Base-by-base conservation (phyloP, 306 rosid genomes). In the Erythrophleum fordii region DNA sequence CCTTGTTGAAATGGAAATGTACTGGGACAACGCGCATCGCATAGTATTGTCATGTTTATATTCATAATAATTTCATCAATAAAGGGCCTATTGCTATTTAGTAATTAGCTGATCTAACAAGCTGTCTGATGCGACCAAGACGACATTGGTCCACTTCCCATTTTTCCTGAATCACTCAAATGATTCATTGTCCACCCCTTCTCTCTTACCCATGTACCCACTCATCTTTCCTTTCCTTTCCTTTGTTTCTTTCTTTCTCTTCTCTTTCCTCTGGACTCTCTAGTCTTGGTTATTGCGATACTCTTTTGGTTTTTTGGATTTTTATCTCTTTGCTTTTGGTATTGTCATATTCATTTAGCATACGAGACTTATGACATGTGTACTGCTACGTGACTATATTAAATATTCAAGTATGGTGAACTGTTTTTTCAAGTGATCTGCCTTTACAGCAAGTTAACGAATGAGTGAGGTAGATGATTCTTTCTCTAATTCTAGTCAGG, bases 81-180 rank as follows among this genome's bases (percentile, higher is more conserved):
- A 42, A 42, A 42, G 2, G 46, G 13, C 1, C 18, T 11, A 55
- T 55, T 20, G 61, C 0, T 20, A 55, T 8, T 11, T 55, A 22
- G 10, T 6, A 20, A 65, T 29, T 9, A 82, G 56, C 31, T 65
- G 46, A 52, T 82, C 83, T 85, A 83, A 80, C 87, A 80, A 7
- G 26, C 42, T 83, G 89, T 81, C 89, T 72, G 68, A 72, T 77
- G 53, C 17, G 45, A 85, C 85, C 90, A 78, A 82, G 76, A 72
- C 89, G 86, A 28, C 10, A 13, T 13, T 62, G 85, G 66, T 83
- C 90, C 87, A 87, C 52, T 81, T 37, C 16, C 51, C 79, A 55
- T 77, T 20, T 22, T 59, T 69, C 23, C 52, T 67, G 18, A 41
- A 22, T 42, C 53, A 25, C 29, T 42, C 53, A 45, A 42, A 46